Evolutionary conservation across 495 filamentous ascomycete genomes (phyloP).

Genomic region (Aspergillus nanangensis): DNA sequence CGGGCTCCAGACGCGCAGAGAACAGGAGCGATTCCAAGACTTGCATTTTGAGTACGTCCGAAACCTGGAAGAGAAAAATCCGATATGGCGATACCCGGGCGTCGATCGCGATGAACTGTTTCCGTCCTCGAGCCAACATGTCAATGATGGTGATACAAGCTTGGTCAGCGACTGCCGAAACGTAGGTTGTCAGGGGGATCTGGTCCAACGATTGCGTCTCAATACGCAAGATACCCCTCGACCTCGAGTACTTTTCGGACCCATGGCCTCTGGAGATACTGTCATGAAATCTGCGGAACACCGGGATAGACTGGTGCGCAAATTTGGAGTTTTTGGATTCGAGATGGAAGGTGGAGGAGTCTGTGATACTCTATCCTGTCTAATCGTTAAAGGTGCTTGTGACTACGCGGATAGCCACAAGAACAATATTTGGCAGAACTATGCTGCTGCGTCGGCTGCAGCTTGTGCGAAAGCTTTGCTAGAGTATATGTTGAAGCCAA

Average conservation of each 20-base stretch:
- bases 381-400: conserved; percentile 38
- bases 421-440: conserved; percentile 38
- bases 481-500: conserved; percentile 7
- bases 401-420: conserved; percentile 44
- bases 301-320: conserved; percentile 16
- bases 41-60: too few species aligned
- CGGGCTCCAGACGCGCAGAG: too few species aligned
- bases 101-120: too few species aligned
- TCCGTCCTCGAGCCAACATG: too few species aligned
- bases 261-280: conserved; percentile 21
- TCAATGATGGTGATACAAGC: too few species aligned
- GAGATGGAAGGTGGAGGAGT: conserved; percentile 42
- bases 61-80: too few species aligned
- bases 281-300: conserved; percentile 27
- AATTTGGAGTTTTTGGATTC: conserved; percentile 28
- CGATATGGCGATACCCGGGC: too few species aligned
- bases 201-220: not conserved
- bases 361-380: conserved; percentile 25
- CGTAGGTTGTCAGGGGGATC: conserved; percentile 1
- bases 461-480: conserved; percentile 21
- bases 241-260: conserved; percentile 17
- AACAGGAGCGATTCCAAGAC: too few species aligned
- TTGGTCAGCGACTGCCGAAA: conserved; percentile 7
- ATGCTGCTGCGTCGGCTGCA: conserved; percentile 33
- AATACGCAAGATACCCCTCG: too few species aligned